Evolutionary conservation across 2,329 filamentous ascomycete genomes (phyloP).

Genomic region (Aspergillus brasiliensis): DNA sequence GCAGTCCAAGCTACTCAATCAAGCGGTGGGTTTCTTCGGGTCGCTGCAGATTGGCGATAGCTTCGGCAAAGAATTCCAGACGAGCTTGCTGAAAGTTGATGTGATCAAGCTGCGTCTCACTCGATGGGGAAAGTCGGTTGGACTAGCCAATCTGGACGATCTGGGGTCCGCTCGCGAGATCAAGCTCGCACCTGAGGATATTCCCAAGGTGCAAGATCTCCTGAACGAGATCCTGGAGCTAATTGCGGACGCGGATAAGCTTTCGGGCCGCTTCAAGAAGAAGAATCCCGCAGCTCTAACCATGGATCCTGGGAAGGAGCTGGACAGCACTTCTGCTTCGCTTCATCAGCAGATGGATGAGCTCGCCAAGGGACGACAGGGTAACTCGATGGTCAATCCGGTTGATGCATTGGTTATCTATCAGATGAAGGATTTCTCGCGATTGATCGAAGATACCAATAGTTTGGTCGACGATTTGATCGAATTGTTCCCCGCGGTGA

Average conservation of each 20-base stretch:
- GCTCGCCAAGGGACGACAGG: background rate
- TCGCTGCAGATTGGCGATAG: constrained; percentile 5
- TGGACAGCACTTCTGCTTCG: constrained; percentile 2
- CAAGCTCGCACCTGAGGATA: background rate
- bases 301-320: background rate
- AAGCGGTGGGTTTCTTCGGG: background rate
- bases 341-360: constrained; percentile 9
- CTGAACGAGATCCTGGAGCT: background rate
- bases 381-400: background rate
- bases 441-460: constrained; percentile 7
- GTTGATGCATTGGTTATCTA: background rate
- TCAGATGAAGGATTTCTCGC: constrained; percentile 4
- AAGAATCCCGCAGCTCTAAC: background rate
- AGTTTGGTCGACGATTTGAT: constrained; percentile 2
- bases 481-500: background rate
- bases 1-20: background rate
- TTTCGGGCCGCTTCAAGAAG: constrained; percentile 3
- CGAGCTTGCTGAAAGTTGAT: constrained; percentile 7
- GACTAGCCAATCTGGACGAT: constrained; percentile 3
- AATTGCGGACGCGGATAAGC: background rate
- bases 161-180: background rate
- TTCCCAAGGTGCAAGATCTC: background rate
- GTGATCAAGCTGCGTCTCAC: constrained; percentile 6
- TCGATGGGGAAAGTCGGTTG: constrained; percentile 7
- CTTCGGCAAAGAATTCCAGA: background rate